Conservation (phyloP, 129 eudicot species). For the Chrysanthemum seticuspe region DNA sequence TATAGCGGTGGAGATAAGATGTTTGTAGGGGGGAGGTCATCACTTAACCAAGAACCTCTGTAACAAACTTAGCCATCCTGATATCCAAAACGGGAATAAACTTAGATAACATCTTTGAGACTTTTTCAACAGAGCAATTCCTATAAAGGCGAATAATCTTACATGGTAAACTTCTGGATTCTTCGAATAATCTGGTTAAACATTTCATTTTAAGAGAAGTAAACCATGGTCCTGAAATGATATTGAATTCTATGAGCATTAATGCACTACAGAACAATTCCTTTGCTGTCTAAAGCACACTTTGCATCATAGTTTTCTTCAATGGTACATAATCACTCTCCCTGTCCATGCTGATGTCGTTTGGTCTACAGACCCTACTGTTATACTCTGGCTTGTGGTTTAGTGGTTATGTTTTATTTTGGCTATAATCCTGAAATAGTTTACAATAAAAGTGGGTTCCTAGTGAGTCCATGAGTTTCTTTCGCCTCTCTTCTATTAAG, state of each 20-base stretch:
- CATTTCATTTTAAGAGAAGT: neutral
- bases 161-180: neutral
- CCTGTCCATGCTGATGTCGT: no score
- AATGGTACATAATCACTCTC: no score
- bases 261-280: neutral
- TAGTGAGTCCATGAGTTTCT: no score
- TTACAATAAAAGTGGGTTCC: no score
- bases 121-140: slow-evolving; percentile 9
- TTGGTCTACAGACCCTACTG: no score
- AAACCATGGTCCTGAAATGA: neutral
- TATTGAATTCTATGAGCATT: neutral
- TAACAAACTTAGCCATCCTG: no score
- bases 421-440: no score
- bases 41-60: no score
- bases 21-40: neutral
- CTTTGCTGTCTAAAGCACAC: neutral
- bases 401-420: no score
- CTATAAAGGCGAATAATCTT: no score
- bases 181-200: neutral
- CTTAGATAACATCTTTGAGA: slow-evolving; percentile 1
- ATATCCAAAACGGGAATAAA: neutral
- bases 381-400: neutral
- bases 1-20: neutral
- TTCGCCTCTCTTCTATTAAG: no score
- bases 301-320: no score